phyloP scores from a whole-genome alignment of 768 basidiomycete genomes.

The Floccularia luteovirens region DNA sequence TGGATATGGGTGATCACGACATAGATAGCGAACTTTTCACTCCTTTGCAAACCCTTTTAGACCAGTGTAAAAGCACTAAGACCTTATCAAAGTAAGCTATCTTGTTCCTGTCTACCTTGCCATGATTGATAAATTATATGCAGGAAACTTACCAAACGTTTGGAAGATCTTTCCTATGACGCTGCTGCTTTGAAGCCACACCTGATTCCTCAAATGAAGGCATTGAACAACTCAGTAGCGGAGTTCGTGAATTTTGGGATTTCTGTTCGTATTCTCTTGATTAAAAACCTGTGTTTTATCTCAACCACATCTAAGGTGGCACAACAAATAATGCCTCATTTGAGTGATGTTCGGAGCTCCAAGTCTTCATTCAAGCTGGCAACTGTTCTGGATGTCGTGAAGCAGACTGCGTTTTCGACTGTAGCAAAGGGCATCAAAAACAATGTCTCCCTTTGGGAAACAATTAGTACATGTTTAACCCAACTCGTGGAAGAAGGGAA shows the following conservation, averaged over 20 bases:
- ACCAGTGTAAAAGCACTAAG: slow-evolving; percentile 78
- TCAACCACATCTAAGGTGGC: slow-evolving; percentile 53
- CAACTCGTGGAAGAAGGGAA: slow-evolving; percentile 67
- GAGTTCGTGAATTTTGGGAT: slow-evolving; percentile 90
- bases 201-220: slow-evolving; percentile 66
- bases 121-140: slow-evolving; percentile 3
- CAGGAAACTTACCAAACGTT: slow-evolving; percentile 82
- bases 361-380: slow-evolving; percentile 75
- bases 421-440: slow-evolving; percentile 63
- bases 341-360: slow-evolving; percentile 70
- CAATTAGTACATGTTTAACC: slow-evolving; percentile 59
- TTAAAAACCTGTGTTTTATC: not conserved
- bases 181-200: slow-evolving; percentile 66
- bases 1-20: slow-evolving; percentile 71
- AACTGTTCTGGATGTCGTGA: slow-evolving; percentile 62
- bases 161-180: slow-evolving; percentile 73
- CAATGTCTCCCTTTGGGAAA: slow-evolving; percentile 69
- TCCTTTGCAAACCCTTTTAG: slow-evolving; percentile 77
- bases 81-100: slow-evolving; percentile 61
- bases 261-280: slow-evolving; percentile 41
- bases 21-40: slow-evolving; percentile 71
- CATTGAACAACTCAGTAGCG: slow-evolving; percentile 62
- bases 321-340: slow-evolving; percentile 80
- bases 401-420: slow-evolving; percentile 64
- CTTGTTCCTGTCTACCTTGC: not conserved